Evolutionary conservation across 495 filamentous ascomycete species (phyloP), one percentile per base, ranked within the genome.

Genomic region (Hyaloscypha hepaticicola): DNA sequence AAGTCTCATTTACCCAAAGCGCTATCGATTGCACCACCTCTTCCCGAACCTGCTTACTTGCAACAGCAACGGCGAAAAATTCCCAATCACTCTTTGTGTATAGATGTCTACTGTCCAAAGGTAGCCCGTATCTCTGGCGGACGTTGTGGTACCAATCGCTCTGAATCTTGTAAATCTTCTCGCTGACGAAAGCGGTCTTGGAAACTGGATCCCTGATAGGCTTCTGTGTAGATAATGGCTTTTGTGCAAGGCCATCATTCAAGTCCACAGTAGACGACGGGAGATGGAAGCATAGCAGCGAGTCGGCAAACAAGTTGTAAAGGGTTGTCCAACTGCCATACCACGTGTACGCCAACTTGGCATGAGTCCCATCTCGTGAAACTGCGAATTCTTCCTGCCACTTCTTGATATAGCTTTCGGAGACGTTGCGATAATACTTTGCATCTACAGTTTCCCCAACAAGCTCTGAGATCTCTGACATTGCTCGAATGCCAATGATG

Each of bases 41-140:
- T 16, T 81, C 77, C 41, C 90, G 84, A 8, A 89, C 87, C 58
- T 79, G 72, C 66, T 84, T 79, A 51, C 82, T 83, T 16, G 90
- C 83, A 9, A 96, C 86, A 2, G 93, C 90, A 61, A 93, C 92
- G 1, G 88, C 87, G 72, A 93, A 96, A 76, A 96, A 90, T 71
- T 96, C 89, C 93, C 93, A 96, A 76, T 96, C 93, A 34, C 86
- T 89, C 77, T 97, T 97, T 24, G 93, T 92, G 73, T 93, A 96
- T 6, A 90, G 73, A 73, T 96, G 90, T n/a, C 93, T 83, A 66
- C 85, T 90, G 74, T 97, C 93, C 8, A 97, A 82, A 1, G 93
- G 92, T 9, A 96, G 78, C 0, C 93, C 93, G 73, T 93, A 96
- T 65, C 77, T 80, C 69, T 94, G 88, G 2, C 85, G 84, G n/a